Evolutionary conservation across 2,329 filamentous ascomycete genomes (phyloP).

Genomic region (Cladosporium sp.): DNA sequence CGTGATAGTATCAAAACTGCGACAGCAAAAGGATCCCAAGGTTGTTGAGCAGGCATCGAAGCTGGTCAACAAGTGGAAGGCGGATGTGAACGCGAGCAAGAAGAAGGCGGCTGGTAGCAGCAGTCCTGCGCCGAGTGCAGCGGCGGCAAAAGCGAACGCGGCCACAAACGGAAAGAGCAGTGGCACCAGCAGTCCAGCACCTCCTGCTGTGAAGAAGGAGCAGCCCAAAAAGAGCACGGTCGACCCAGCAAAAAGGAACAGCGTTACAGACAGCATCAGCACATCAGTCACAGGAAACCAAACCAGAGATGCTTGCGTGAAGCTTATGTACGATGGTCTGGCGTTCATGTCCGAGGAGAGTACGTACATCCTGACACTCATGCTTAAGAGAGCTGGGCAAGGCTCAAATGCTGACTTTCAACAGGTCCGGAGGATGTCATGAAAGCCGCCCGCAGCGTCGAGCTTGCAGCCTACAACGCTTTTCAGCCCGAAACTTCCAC

Average conservation of each 20-base stretch:
- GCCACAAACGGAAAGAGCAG: constrained; percentile 33
- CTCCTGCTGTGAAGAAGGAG: constrained; percentile 28
- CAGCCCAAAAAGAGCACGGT: constrained; percentile 48
- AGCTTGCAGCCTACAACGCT: constrained; percentile 67
- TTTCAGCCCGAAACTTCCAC: constrained; percentile 66
- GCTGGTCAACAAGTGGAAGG: constrained; percentile 85
- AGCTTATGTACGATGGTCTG: constrained; percentile 89
- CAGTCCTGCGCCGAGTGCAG: constrained; percentile 43
- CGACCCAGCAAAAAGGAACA: constrained; percentile 71
- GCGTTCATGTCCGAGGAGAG: constrained; percentile 61
- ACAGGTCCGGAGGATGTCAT: constrained; percentile 63
- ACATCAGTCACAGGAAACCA: constrained; percentile 69
- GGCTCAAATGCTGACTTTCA: neutral
- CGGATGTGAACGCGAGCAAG: constrained; percentile 59
- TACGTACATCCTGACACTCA: too few species aligned
- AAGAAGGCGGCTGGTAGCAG: constrained; percentile 40
- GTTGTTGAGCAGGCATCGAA: constrained; percentile 73
- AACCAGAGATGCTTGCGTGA: constrained; percentile 78
- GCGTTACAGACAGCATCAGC: constrained; percentile 76
- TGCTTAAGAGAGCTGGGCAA: too few species aligned
- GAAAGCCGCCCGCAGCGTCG: constrained; percentile 62
- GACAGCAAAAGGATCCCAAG: constrained; percentile 68
- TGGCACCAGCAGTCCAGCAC: constrained; percentile 37
- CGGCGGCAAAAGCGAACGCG: constrained; percentile 33
- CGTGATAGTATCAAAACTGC: constrained; percentile 80